phyloP scores from a whole-genome alignment of 352 stramenopile genomes.

The Phytophthora brassicae region DNA sequence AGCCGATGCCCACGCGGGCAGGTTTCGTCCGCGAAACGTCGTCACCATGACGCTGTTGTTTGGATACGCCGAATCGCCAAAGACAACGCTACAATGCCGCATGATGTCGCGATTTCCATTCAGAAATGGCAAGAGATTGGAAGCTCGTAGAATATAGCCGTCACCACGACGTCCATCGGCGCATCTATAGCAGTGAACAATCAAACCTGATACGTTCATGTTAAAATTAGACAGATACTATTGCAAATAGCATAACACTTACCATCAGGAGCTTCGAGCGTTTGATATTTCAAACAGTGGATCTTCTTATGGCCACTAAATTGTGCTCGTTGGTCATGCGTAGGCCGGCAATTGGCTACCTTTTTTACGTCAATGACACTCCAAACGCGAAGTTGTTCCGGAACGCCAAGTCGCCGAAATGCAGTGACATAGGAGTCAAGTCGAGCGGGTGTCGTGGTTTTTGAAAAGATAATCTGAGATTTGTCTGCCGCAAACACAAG shows the following conservation, averaged over 20 bases:
- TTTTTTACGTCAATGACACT: constrained; percentile 2
- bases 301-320: constrained; percentile 5
- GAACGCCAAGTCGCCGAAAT: neutral
- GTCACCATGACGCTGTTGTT: constrained; percentile 6
- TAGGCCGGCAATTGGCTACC: constrained; percentile 1
- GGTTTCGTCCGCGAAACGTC: neutral
- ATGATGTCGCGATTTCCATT: neutral
- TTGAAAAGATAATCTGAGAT: constrained; percentile 3
- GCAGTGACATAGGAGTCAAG: neutral
- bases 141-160: neutral
- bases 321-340: neutral
- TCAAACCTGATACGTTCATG: neutral
- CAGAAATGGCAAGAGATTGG: neutral
- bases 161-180: neutral
- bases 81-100: neutral
- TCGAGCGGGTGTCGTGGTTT: neutral
- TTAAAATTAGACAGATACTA: neutral
- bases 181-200: constrained; percentile 4
- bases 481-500: neutral
- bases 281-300: constrained; percentile 9
- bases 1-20: neutral
- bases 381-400: neutral
- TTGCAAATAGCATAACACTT: neutral
- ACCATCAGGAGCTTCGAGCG: constrained; percentile 1
- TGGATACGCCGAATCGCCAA: neutral